Percentiles rank a stretch among this genome's conserved stretches.
Evolutionary conservation across 2,329 filamentous ascomycete species (phyloP).

Genomic region (Lecanicillium sp.): DNA sequence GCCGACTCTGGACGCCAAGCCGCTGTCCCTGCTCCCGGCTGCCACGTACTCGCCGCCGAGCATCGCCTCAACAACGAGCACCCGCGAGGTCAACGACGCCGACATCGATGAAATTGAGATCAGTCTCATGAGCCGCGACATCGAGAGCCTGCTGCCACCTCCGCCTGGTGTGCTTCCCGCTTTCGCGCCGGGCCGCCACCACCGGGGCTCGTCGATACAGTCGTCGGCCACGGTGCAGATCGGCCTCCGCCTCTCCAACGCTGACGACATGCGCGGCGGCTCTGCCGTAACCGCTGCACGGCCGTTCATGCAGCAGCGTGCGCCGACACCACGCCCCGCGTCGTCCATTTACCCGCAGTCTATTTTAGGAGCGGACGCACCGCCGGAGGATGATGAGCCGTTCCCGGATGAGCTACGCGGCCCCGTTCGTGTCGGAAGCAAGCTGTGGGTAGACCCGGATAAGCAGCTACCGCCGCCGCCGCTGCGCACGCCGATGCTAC

Average conservation of each 20-base stretch:
- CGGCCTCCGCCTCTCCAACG: conserved; percentile 59
- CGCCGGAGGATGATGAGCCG: neutral
- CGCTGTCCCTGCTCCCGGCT: conserved; percentile 38
- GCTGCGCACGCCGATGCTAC: no score
- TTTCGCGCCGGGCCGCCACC: conserved; percentile 27
- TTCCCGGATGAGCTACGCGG: neutral
- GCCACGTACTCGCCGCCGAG: conserved; percentile 37
- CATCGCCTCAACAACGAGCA: neutral
- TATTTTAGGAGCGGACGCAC: neutral
- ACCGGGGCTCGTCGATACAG: conserved; percentile 54
- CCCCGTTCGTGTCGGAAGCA: conserved; percentile 1
- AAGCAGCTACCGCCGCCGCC: conserved; percentile 11
- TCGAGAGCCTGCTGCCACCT: conserved; percentile 32
- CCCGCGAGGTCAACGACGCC: conserved; percentile 6
- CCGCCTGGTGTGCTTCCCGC: conserved; percentile 19
- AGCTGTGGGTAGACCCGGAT: conserved; percentile 6
- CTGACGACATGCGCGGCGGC: conserved; percentile 43
- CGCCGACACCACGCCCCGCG: conserved; percentile 7
- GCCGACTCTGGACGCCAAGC: conserved; percentile 17
- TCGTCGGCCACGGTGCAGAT: conserved; percentile 68
- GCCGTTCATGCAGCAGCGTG: conserved; percentile 12
- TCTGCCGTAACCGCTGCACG: no score
- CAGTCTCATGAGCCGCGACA: conserved; percentile 6
- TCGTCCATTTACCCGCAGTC: conserved; percentile 12
- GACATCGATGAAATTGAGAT: conserved; percentile 1